These are phyloP conservation scores for Neurospora discreta DNA, from an alignment of 495 filamentous ascomycete genomes.

Conservation along the genomic window DNA sequence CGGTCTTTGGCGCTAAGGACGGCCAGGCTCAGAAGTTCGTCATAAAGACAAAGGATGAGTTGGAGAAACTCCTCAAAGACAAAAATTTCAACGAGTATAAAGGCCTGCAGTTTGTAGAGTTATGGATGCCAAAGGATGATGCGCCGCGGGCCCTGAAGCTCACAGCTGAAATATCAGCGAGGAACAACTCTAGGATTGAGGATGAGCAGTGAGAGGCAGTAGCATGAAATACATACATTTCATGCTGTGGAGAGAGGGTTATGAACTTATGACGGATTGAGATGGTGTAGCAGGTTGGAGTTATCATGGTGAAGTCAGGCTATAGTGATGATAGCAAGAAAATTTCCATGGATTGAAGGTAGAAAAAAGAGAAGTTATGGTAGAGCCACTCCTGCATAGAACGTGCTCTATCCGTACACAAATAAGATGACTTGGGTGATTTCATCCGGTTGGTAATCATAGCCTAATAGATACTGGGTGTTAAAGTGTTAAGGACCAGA, in stretches of 20 bases:
- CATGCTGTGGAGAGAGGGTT: background rate
- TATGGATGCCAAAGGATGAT: conserved; percentile 78
- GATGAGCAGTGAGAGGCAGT: background rate
- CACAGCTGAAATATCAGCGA: conserved; percentile 58
- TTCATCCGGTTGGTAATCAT: background rate
- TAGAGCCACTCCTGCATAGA: background rate
- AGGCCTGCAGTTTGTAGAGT: conserved; percentile 61
- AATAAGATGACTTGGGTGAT: background rate
- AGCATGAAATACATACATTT: background rate
- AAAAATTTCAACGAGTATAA: conserved; percentile 46
- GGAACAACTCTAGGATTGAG: conserved; percentile 33
- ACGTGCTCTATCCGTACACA: background rate
- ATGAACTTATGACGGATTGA: background rate
- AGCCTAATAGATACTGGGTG: background rate
- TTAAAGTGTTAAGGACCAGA: too few relatives aligned
- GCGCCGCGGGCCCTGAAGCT: conserved; percentile 61
- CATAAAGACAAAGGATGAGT: conserved; percentile 58
- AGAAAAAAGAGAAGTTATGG: background rate
- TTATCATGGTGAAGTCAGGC: background rate
- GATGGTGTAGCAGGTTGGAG: background rate
- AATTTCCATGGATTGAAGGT: background rate
- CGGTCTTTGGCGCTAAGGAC: conserved; percentile 52
- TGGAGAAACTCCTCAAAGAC: conserved; percentile 56
- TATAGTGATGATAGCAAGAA: background rate
- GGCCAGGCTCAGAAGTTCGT: conserved; percentile 52